Evolutionary conservation across 2,329 filamentous ascomycete genomes (phyloP).

Genomic region (Lasiodiplodia hormozganensis): DNA sequence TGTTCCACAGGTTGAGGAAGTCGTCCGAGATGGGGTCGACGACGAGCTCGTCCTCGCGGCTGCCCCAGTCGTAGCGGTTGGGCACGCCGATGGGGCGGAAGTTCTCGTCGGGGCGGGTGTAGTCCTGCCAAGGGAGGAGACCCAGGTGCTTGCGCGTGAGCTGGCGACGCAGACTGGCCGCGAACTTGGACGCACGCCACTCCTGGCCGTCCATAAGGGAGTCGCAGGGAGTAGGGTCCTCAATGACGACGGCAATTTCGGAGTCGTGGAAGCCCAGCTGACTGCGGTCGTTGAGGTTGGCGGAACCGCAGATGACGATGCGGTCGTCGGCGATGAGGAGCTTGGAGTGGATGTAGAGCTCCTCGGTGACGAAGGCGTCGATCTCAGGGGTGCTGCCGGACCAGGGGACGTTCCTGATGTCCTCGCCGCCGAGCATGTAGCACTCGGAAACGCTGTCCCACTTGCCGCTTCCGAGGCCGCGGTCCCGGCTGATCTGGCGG

Average conservation of each 20-base stretch:
- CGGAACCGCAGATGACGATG: conserved; percentile 80
- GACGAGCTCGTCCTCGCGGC: conserved; percentile 63
- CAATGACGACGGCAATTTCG: conserved; percentile 88
- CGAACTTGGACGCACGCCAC: conserved; percentile 77
- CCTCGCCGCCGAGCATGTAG: conserved; percentile 81
- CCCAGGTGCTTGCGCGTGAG: conserved; percentile 94
- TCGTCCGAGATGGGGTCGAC: conserved; percentile 73
- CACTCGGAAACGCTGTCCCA: conserved; percentile 81
- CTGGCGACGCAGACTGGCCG: conserved; percentile 79
- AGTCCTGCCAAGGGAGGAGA: conserved; percentile 75
- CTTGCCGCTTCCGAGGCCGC: conserved; percentile 57
- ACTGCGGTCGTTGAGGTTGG: conserved; percentile 73
- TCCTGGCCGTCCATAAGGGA: conserved; percentile 75
- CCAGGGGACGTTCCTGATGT: conserved; percentile 71
- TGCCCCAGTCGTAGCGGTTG: conserved; percentile 60
- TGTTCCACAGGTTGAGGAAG: conserved; percentile 76
- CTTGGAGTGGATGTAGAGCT: conserved; percentile 72
- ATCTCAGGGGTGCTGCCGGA: conserved; percentile 62
- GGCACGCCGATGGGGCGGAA: conserved; percentile 64
- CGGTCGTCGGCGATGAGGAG: conserved; percentile 82
- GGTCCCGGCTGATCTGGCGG: conserved; percentile 56
- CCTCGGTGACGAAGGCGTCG: conserved; percentile 68
- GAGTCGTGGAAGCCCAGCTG: conserved; percentile 86
- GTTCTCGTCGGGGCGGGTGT: conserved; percentile 65
- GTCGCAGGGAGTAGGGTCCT: conserved; percentile 74